Conservation (phyloP, 139 green algal species). For the Coccomyxa sp. region DNA sequence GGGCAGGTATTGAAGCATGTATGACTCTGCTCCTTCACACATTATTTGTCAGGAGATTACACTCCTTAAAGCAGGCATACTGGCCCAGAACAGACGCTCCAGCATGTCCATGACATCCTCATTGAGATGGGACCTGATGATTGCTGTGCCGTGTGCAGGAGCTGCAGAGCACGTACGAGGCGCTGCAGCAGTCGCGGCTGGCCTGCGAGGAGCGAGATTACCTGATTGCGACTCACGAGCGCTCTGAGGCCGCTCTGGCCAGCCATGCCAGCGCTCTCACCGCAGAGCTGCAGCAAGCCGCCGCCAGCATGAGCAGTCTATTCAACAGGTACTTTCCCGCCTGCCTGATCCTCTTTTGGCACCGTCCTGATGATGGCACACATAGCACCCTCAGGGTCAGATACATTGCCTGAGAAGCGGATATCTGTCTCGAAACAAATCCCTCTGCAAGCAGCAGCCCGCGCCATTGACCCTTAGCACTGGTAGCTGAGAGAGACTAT, state of each 20-base stretch:
- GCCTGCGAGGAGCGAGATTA: constrained; percentile 58
- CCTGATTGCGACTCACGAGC: constrained; percentile 47
- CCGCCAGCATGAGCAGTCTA: constrained; percentile 24
- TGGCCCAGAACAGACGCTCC: no score
- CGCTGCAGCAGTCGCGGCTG: constrained; percentile 9
- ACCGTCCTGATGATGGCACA: background rate
- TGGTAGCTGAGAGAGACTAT: background rate
- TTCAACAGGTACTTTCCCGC: constrained; percentile 20
- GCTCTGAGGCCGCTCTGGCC: constrained; percentile 54
- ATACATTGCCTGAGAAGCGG: background rate
- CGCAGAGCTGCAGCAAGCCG: constrained; percentile 29
- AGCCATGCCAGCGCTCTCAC: constrained; percentile 40
- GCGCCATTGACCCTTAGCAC: background rate
- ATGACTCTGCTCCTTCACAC: no score
- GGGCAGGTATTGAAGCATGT: no score
- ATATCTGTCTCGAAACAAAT: background rate
- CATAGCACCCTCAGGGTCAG: background rate
- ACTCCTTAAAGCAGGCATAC: no score
- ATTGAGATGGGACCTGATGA: no score
- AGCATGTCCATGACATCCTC: no score
- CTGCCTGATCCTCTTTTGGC: constrained; percentile 1
- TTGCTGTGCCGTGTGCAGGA: constrained; percentile 5
- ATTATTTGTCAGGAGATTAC: no score
- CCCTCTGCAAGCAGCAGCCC: background rate
- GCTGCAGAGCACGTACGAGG: constrained; percentile 11